Conservation (phyloP, 768 basidiomycete genomes). For the Mycena amicta region DNA sequence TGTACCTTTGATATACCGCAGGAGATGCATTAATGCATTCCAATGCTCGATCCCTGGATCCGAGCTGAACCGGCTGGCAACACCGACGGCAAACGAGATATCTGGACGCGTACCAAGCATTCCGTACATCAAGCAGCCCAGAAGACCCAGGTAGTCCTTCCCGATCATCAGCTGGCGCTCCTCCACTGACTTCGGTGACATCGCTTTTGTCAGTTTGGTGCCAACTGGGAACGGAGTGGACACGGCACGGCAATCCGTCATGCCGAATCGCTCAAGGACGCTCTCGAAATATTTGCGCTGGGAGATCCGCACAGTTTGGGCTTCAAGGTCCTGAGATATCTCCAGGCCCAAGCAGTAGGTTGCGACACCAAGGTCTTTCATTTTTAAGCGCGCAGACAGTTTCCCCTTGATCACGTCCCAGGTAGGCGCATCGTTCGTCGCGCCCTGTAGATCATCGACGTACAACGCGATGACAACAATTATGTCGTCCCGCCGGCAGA, state of each 20-base stretch:
- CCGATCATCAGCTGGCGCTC: conserved; percentile 4
- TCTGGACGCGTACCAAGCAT: conserved; percentile 4
- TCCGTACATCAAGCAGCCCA: conserved; percentile 1
- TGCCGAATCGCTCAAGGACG: conserved; percentile 27
- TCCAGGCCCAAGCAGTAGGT: conserved; percentile 35
- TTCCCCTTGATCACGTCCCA: conserved; percentile 20
- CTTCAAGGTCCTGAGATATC: conserved; percentile 23
- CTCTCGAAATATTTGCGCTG: conserved; percentile 31
- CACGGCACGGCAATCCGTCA: conserved; percentile 2
- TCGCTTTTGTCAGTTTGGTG: not conserved
- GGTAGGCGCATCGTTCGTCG: conserved; percentile 33
- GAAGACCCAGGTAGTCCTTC: not conserved
- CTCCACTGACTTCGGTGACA: not conserved
- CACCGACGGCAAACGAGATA: conserved; percentile 8
- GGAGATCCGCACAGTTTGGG: conserved; percentile 24
- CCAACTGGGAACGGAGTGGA: not conserved
- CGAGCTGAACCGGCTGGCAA: conserved; percentile 16
- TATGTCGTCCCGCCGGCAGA: conserved; percentile 11
- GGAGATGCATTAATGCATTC: conserved; percentile 23
- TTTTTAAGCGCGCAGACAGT: conserved; percentile 31
- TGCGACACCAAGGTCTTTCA: conserved; percentile 33
- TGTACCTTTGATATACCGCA: conserved; percentile 23
- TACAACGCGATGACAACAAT: not conserved
- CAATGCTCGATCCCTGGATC: conserved; percentile 25
- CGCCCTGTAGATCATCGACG: conserved; percentile 4